Conservation (phyloP, 768 basidiomycete genomes). For the Hygrocybe punicea region DNA sequence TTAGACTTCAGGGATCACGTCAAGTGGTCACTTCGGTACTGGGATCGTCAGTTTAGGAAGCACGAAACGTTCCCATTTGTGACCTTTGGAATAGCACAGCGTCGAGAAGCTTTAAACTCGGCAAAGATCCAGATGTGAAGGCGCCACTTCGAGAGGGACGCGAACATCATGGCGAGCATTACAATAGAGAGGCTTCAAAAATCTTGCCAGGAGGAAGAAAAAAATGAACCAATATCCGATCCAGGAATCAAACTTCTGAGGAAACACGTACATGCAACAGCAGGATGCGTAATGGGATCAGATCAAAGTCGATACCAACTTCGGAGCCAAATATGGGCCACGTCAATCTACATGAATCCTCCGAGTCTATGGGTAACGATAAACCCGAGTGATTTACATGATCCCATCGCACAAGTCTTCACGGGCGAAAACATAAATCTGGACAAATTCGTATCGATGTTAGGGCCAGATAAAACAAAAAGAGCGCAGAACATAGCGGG, state of each 20-base stretch:
- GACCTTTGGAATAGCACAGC: conserved; percentile 30
- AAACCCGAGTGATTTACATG: conserved; percentile 39
- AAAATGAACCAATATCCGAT: conserved; percentile 15
- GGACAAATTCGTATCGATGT: conserved; percentile 24
- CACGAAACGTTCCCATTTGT: conserved; percentile 34
- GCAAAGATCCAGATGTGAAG: conserved; percentile 30
- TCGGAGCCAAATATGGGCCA: conserved; percentile 35
- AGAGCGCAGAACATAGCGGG: conserved; percentile 31
- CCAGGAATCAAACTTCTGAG: conserved; percentile 16
- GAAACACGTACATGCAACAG: conserved; percentile 17
- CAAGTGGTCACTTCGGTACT: conserved; percentile 27
- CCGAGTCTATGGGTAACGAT: conserved; percentile 41
- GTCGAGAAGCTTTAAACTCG: conserved; percentile 26
- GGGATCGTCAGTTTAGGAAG: conserved; percentile 29
- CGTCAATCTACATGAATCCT: conserved; percentile 20
- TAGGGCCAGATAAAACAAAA: conserved; percentile 24
- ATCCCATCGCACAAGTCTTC: conserved; percentile 42
- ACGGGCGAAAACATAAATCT: conserved; percentile 38
- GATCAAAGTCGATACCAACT: conserved; percentile 17
- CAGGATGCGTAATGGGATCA: conserved; percentile 19
- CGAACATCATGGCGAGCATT: conserved; percentile 15
- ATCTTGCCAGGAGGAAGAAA: conserved; percentile 28
- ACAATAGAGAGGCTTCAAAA: conserved; percentile 23
- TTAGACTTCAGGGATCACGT: conserved; percentile 26
- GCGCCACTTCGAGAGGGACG: conserved; percentile 25